These are phyloP conservation scores for Oryza longistaminata DNA, from an alignment of 176 grass and related monocot genomes.

Conservation along the genomic window DNA sequence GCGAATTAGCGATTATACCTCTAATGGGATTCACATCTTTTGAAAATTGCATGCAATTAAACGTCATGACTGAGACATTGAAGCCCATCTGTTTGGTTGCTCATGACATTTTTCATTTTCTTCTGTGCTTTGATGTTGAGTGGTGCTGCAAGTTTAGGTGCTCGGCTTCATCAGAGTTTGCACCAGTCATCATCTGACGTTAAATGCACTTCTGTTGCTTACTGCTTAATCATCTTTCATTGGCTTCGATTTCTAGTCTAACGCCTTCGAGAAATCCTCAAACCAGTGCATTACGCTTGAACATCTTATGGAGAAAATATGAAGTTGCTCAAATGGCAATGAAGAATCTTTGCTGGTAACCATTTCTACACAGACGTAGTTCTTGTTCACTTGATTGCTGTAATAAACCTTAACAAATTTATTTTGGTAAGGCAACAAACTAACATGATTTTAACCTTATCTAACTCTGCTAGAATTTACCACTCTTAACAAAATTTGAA, in stretches of 20 bases:
- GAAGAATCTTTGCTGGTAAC: too few relatives aligned
- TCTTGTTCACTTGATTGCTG: too few relatives aligned
- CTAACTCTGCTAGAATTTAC: too few relatives aligned
- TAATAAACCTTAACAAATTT: too few relatives aligned
- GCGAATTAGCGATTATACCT: background rate
- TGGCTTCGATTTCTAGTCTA: background rate
- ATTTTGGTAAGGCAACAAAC: too few relatives aligned
- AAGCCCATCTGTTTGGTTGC: constrained; percentile 12
- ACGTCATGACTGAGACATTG: background rate
- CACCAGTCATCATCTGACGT: background rate
- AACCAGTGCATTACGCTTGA: background rate
- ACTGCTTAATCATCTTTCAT: background rate
- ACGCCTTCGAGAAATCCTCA: background rate
- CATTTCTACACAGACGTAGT: too few relatives aligned
- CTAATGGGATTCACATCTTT: background rate
- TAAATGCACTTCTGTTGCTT: background rate
- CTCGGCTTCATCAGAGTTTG: background rate
- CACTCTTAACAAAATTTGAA: too few relatives aligned
- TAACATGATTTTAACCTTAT: too few relatives aligned
- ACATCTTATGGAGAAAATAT: too few relatives aligned
- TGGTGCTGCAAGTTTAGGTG: background rate
- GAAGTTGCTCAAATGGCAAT: too few relatives aligned
- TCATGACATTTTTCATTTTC: background rate
- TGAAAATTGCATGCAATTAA: background rate
- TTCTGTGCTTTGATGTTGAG: background rate